Percentiles rank a stretch among this genome's conserved stretches.
Conservation (phyloP, 768 basidiomycete species). For the Leccinum subgranulosum region DNA sequence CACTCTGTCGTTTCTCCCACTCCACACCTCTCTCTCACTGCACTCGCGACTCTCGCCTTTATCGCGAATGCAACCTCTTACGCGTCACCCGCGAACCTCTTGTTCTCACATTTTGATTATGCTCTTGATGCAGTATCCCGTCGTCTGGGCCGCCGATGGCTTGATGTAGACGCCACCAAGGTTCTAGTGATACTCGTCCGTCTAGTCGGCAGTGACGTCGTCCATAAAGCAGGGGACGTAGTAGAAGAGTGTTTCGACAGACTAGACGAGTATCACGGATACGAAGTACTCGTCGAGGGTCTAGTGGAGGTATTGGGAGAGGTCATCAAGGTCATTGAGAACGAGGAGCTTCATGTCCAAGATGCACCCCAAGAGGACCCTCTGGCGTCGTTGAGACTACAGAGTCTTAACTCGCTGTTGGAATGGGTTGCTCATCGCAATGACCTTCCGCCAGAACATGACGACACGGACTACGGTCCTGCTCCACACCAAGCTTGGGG, state of each 20-base stretch:
- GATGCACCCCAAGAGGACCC: conserved; percentile 19
- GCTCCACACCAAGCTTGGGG: conserved; percentile 62
- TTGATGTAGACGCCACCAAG: conserved; percentile 86
- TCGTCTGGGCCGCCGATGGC: conserved; percentile 71
- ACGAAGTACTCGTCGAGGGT: conserved; percentile 80
- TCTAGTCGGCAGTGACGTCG: conserved; percentile 82
- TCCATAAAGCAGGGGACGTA: conserved; percentile 87
- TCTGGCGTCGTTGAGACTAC: conserved; percentile 22
- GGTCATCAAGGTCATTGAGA: conserved; percentile 74
- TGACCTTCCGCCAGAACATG: conserved; percentile 32
- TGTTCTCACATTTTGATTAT: conserved; percentile 96
- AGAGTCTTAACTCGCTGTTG: conserved; percentile 51
- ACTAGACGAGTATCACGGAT: conserved; percentile 94
- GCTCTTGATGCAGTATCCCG: conserved; percentile 88
- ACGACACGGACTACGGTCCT: conserved; percentile 53
- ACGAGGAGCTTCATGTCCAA: conserved; percentile 39
- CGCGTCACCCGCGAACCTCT: conserved; percentile 83
- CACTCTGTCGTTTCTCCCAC: conserved; percentile 77
- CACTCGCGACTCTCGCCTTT: conserved; percentile 64
- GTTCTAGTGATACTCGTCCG: conserved; percentile 84
- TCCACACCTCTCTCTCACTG: conserved; percentile 70
- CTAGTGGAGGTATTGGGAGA: conserved; percentile 85
- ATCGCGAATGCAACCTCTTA: conserved; percentile 78
- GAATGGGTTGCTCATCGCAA: conserved; percentile 61
- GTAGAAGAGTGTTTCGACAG: conserved; percentile 98